Base-by-base conservation (phyloP, 2,329 filamentous ascomycete genomes). In the Phialocephala sp. region DNA sequence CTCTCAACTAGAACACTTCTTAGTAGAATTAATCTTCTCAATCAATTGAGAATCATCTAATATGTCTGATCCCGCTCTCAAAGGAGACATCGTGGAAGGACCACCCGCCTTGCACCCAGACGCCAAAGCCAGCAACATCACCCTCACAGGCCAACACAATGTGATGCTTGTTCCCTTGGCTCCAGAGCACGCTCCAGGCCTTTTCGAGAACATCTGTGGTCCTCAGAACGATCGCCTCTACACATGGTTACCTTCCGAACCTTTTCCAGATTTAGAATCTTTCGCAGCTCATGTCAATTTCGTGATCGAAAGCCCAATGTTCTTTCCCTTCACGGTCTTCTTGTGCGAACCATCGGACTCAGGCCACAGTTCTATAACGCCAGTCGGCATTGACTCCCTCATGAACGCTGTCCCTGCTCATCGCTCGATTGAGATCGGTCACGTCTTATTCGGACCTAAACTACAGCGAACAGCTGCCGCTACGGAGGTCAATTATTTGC, bases 401-500 rank as follows among this genome's bases (percentile, higher is more conserved):
- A 74, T 88, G 70, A 80, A 80, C 62, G 83, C 86, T 59, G 77
- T 81, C 4, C 78, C 82, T 0, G 68, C 72, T 0, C 79, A 89
- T 62, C 79, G 82, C 1, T 78, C 79, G 24, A 76, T 89, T 0
- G 88, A 90, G 69, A 81, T 89, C 27, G 88, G 88, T 2, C 77
- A 79, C 66, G 78, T 90, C 18, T 76, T 87, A 12, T 85, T 85
- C 67, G 80, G 83, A 0, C 75, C 79, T 0, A 68, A 71, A 1
- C 73, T 90, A 18, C 83, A 86, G 72, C 80, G 83, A 15, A 88
- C 85, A 0, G 79, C 80, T 0, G 81, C 79, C 8, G 83, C 86
- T 0, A 90, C 87, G 0, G 88, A 90, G 73, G 80, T 82, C 0
- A 80, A 85, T 66, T 88, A 84, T 66, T 76, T 90, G 1, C 73